These are phyloP conservation scores for Pogostemon cablin DNA, from an alignment of 257 asterid genomes.

Conservation along the genomic window DNA sequence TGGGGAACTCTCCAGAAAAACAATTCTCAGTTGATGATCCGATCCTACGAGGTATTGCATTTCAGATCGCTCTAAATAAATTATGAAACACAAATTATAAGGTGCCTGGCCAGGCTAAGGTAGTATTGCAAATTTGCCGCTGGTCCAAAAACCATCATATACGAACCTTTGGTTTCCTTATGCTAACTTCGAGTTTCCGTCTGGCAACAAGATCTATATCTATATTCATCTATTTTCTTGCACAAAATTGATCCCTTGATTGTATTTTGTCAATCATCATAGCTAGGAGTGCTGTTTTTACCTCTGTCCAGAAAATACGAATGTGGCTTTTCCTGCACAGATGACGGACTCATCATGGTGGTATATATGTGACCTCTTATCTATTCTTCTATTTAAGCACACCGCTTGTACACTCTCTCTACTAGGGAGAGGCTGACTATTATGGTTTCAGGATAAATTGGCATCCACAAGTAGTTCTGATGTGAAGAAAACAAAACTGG, in stretches of 20 bases:
- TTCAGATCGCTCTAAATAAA: conserved; percentile 6
- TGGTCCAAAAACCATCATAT: not conserved
- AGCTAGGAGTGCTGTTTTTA: conserved; percentile 92
- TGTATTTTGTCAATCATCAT: conserved; percentile 26
- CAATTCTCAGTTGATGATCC: conserved; percentile 97
- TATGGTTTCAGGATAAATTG: conserved; percentile 41
- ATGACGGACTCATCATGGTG: conserved; percentile 41
- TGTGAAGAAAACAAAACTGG: conserved; percentile 59
- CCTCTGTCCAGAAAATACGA: conserved; percentile 54
- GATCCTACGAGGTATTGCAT: conserved; percentile 78
- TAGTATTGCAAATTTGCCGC: too few species aligned
- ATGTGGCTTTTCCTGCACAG: conserved; percentile 73
- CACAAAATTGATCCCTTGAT: conserved; percentile 17
- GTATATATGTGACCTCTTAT: conserved; percentile 31
- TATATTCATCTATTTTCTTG: not conserved
- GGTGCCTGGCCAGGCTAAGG: not conserved
- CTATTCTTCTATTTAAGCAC: not conserved
- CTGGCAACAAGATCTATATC: conserved; percentile 14
- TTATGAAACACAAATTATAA: not conserved
- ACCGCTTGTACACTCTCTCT: not conserved
- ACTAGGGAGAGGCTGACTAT: conserved; percentile 13
- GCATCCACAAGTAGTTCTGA: conserved; percentile 33
- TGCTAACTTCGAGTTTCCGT: not conserved
- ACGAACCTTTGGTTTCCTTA: conserved; percentile 4
- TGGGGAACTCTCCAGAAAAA: conserved; percentile 98